Evolutionary conservation across 129 eudicot genomes (phyloP), one percentile per base, ranked within the genome.

Genomic region (Silybum marianum): DNA sequence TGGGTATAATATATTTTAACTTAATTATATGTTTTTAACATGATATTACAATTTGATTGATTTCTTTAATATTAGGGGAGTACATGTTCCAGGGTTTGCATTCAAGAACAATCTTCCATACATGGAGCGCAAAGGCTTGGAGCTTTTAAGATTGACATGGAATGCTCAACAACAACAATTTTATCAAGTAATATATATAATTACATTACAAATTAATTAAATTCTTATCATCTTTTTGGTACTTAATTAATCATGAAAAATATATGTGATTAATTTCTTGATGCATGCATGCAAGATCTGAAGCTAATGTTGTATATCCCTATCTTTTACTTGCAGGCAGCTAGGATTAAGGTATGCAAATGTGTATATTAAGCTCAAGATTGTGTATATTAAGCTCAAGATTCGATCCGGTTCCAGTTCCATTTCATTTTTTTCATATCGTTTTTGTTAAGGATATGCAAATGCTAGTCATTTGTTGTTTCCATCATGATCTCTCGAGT

Each of bases 271-370:
- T 48, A n/a, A 44, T 75, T 26, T 22, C 23, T 69, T 69, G 68
- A 44, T 79, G 4, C 66, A 70, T 71, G 74, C 62, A 81, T 74
- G 80, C 63, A 75, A 85, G 73, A 48, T 39, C 32, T 51, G 70
- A 74, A 77, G 38, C 85, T 81, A 72, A 85, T 34, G 32, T 10
- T 38, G 7, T 44, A 6, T 46, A 40, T 75, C 7, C 58, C 1
- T 44, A 26, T 66, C 66, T 16, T 24, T 18, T 71, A 51, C 66
- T 36, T 83, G 74, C 95, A 95, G 99, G 99, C 86, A 89, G 93
- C 99, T 32, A 84, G 92, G 81, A 90, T 92, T 81, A 87, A 91
- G 98, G 99, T 95, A 70, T 9, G 85, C 69, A 16, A 3, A 78
- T 46, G 60, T 72, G 82, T 70, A 26, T 4, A 48, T 36, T 58